Evolutionary conservation across 441 rosid species (phyloP).

Genomic region (Adansonia grandidieri): DNA sequence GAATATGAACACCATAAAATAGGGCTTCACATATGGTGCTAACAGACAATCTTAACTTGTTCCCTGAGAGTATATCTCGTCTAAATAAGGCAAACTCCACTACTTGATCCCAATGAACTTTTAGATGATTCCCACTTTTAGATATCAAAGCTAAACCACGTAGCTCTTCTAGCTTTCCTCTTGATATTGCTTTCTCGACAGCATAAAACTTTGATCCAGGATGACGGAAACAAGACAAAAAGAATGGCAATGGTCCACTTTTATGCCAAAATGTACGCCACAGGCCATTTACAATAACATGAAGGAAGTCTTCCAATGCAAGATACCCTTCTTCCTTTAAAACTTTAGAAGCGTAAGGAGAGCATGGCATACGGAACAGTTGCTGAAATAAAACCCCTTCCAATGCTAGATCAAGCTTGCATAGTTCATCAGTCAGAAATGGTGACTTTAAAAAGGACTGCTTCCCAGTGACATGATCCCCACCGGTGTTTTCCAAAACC

Average conservation of each 20-base stretch:
- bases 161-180: conserved; percentile 57
- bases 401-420: conserved; percentile 66
- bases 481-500: conserved; percentile 47
- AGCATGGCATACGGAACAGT: conserved; percentile 63
- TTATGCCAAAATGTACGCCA: conserved; percentile 75
- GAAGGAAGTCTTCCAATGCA: conserved; percentile 54
- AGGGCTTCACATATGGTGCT: conserved; percentile 63
- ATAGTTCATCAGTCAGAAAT: conserved; percentile 54
- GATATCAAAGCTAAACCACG: conserved; percentile 54
- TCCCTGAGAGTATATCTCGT: conserved; percentile 47
- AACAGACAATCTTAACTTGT: conserved; percentile 52
- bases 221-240: conserved; percentile 47
- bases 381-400: conserved; percentile 68
- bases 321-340: conserved; percentile 49
- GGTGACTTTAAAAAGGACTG: conserved; percentile 46
- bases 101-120: conserved; percentile 60
- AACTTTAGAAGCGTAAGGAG: conserved; percentile 38
- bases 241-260: conserved; percentile 55
- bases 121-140: conserved; percentile 34
- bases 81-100: conserved; percentile 51
- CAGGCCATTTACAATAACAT: conserved; percentile 41
- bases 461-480: conserved; percentile 33
- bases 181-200: conserved; percentile 58
- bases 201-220: conserved; percentile 61
- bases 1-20: conserved; percentile 61